Base-by-base conservation (phyloP, 2,329 filamentous ascomycete genomes). In the Talaromyces atroroseus region DNA sequence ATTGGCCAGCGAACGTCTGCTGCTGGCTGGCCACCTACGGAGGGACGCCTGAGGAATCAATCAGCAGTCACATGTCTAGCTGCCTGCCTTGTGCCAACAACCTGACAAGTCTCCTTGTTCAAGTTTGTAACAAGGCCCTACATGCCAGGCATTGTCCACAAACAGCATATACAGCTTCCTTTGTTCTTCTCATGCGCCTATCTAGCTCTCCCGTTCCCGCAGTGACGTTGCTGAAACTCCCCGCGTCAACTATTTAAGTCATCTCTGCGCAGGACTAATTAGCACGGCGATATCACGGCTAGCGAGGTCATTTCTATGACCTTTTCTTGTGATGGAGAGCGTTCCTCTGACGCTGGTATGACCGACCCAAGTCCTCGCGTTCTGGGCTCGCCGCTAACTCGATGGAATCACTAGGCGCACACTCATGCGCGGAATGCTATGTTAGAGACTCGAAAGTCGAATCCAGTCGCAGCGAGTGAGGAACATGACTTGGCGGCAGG, bases 401-500 rank as follows among this genome's bases (percentile, higher is more conserved):
- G 23, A 26, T 55, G 12, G 52, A 42, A 62, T 26, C 36, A 42
- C 44, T 64, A 92, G 84, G 92, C 92, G 60, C 90, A 96, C 74
- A 87, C 92, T 64, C 91, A 96, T 75, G 92, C 90, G 51, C 85
- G 86, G 65, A 92, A 89, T 66, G 92, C 92, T 45, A 86, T 89
- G 23, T 80, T 86, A 23, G 90, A 92, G 55, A 84, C 82, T 34
- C 79, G 80, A 61, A 81, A 82, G 62, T 77, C 80, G 23, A 80
- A 94, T 68, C 89, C 89, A 56, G 87, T 87, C 6, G 85, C 89
- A 49, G 92, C 92, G 60, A 88, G 91, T 67, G 88, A 88, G 66
- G 89, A 96, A 71, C 92, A 97, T 74, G 86, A 92, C 53, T 80
- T 89, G 57, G 94, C 94, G 38, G 92, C 94, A 2, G 87, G 86